Evolutionary conservation across 805 yeast species (phyloP).

Genomic region (Lipomyces anomalus): DNA sequence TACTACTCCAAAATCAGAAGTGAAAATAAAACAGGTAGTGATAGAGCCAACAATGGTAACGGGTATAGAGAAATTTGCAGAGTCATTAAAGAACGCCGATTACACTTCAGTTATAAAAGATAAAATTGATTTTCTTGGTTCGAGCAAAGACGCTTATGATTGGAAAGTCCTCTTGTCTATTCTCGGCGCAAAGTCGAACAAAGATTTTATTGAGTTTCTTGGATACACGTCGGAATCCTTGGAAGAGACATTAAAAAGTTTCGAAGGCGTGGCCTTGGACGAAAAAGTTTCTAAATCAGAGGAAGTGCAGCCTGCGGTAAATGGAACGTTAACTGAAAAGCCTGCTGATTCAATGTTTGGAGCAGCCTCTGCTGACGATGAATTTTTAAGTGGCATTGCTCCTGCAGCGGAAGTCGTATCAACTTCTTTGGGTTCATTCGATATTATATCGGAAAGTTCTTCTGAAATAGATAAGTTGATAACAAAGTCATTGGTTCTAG

Average conservation of each 20-base stretch:
- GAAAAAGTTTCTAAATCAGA: conserved; percentile 23
- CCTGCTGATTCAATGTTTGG: conserved; percentile 28
- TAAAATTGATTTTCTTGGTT: not conserved
- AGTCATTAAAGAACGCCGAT: conserved; percentile 46
- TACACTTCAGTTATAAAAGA: conserved; percentile 1
- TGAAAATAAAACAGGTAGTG: conserved; percentile 41
- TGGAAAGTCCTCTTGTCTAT: conserved; percentile 34
- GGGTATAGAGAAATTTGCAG: conserved; percentile 38
- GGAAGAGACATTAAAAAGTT: conserved; percentile 15
- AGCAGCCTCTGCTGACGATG: conserved; percentile 29
- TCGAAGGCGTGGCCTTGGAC: conserved; percentile 16
- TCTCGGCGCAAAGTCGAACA: conserved; percentile 32
- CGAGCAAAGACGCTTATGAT: conserved; percentile 29
- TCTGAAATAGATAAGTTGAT: conserved; percentile 44
- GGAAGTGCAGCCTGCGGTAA: conserved; percentile 16
- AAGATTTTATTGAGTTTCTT: conserved; percentile 24
- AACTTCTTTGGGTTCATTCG: no score
- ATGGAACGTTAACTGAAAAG: conserved; percentile 17
- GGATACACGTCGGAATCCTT: conserved; percentile 16
- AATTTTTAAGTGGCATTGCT: conserved; percentile 28
- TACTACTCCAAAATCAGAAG: conserved; percentile 12
- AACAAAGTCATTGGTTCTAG: conserved; percentile 49
- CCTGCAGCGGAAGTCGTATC: no score
- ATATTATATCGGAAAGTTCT: conserved; percentile 34
- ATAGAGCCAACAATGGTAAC: conserved; percentile 32